Conservation (phyloP, 331 rosid species). For the Malus hybrid region DNA sequence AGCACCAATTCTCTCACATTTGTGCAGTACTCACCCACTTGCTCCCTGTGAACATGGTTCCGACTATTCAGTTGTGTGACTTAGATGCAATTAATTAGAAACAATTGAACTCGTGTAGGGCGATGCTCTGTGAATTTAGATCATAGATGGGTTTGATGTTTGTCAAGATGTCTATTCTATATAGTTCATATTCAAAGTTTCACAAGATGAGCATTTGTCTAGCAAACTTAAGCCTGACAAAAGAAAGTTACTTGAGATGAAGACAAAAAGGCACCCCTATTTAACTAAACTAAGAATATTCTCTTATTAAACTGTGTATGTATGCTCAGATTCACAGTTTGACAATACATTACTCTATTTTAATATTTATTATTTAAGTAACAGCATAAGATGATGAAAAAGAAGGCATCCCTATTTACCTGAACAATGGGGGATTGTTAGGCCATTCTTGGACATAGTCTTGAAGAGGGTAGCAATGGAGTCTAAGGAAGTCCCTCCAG, state of each 20-base stretch:
- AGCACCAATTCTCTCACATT: slow-evolving; percentile 30
- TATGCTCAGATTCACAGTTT: no score
- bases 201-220: background rate
- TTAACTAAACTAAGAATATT: no score
- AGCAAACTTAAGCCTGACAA: background rate
- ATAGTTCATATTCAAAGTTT: no score
- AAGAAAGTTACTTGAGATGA: background rate
- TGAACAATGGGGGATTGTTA: slow-evolving; percentile 56
- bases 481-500: slow-evolving; percentile 85
- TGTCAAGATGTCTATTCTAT: no score
- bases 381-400: background rate
- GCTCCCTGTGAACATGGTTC: slow-evolving; percentile 26
- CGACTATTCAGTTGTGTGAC: background rate
- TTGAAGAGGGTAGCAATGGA: slow-evolving; percentile 62
- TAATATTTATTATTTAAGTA: background rate
- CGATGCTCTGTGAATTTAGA: no score
- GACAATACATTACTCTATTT: no score
- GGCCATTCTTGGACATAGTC: slow-evolving; percentile 74
- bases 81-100: background rate
- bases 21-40: slow-evolving; percentile 44
- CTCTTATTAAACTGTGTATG: no score
- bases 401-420: slow-evolving; percentile 22
- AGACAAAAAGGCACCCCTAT: no score
- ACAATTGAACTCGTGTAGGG: no score
- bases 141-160: no score